Evolutionary conservation across 129 eudicot species (phyloP).

Genomic region (Centrapalus pauciflorus): DNA sequence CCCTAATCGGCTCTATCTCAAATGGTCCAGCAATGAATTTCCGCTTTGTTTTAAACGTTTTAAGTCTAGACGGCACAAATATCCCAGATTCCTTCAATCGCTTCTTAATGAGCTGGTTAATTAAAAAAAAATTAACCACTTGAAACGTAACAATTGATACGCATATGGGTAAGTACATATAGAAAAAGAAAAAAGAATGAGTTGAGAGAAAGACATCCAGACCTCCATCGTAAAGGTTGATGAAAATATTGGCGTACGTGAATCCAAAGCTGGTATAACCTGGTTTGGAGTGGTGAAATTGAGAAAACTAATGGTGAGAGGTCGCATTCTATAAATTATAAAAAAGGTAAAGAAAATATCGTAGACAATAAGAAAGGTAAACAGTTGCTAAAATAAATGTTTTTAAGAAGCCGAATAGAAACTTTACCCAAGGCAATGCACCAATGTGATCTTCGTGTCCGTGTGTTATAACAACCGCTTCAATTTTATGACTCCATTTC

Average conservation of each 20-base stretch:
- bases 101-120: constrained; percentile 86
- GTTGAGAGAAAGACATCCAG: constrained; percentile 16
- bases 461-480: constrained; percentile 96
- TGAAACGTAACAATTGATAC: not conserved
- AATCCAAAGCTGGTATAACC: constrained; percentile 96
- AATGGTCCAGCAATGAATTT: constrained; percentile 90
- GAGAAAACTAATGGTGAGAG: constrained; percentile 10
- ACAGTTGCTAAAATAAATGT: not conserved
- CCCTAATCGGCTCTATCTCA: constrained; percentile 94
- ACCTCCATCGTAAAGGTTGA: constrained; percentile 99
- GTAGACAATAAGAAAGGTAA: too few species aligned
- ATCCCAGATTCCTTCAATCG: constrained; percentile 95
- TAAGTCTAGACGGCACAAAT: constrained; percentile 91
- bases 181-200: not conserved
- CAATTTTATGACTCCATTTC: constrained; percentile 97
- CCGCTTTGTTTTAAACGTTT: constrained; percentile 64
- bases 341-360: not conserved
- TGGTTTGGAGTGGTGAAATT: constrained; percentile 23
- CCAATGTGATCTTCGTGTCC: constrained; percentile 99
- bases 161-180: not conserved
- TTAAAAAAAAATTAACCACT: constrained; percentile 18
- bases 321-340: not conserved
- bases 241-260: constrained; percentile 85
- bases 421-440: constrained; percentile 97
- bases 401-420: constrained; percentile 37